These are phyloP conservation scores for Pythium biforme DNA, from an alignment of 352 stramenopile species.

Conservation along the genomic window DNA sequence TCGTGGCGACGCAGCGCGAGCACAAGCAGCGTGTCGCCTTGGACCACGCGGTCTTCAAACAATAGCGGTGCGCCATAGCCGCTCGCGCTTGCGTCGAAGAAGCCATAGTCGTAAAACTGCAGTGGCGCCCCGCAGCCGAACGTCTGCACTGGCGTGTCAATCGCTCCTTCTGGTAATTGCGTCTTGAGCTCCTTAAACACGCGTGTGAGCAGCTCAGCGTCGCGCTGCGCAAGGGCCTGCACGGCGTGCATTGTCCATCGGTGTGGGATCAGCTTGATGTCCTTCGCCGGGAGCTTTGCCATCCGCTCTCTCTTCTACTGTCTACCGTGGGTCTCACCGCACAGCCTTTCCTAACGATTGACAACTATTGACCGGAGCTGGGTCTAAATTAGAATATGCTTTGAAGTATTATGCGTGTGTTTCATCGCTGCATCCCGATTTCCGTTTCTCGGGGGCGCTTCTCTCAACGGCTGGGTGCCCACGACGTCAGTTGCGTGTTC, in stretches of 20 bases:
- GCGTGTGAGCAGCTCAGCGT: conserved; percentile 33
- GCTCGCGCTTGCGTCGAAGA: conserved; percentile 37
- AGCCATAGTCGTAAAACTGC: conserved; percentile 56
- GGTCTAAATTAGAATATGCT: no score
- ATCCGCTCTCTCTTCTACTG: no score
- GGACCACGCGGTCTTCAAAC: conserved; percentile 29
- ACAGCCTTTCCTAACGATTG: no score
- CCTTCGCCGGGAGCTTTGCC: conserved; percentile 3
- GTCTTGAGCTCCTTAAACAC: conserved; percentile 40
- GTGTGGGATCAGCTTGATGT: conserved; percentile 38
- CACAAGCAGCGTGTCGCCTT: conserved; percentile 55
- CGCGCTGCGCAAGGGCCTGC: conserved; percentile 36
- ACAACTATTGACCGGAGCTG: no score
- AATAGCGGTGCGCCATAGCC: conserved; percentile 26
- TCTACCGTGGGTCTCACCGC: no score
- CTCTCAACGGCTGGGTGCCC: no score
- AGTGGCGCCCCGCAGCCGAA: conserved; percentile 51
- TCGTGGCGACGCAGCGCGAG: conserved; percentile 49
- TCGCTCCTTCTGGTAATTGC: conserved; percentile 21
- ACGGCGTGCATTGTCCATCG: conserved; percentile 65
- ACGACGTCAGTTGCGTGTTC: neutral
- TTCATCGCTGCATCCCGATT: no score
- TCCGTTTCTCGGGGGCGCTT: no score
- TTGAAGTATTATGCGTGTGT: no score
- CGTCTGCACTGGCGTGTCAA: conserved; percentile 38